Base-by-base conservation (phyloP, 192 early-diverging fungal genomes). In the Coemansia sp. region DNA sequence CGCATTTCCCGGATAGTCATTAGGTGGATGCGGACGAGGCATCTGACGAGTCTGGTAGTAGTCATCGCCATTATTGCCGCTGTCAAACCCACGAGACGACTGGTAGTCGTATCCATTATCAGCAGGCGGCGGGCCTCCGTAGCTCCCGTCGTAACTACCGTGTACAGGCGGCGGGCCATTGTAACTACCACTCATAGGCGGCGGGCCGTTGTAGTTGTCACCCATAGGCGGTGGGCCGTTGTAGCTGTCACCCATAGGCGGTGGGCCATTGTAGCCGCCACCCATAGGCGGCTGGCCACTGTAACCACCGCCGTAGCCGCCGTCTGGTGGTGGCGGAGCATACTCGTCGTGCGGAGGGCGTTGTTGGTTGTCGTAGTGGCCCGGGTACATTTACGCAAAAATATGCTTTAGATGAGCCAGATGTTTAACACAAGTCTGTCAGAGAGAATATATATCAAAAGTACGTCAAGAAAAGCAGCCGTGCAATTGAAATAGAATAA, bases 371-470 rank as follows among this genome's bases (percentile, higher is more conserved):
- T 73, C 43, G 43, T 68, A 59, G 38, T 73, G 56, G 25, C 79
- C 72, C 4, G 73, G 70, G 39, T 61, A 73, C 79, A 82, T 82
- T 69, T 23, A 10, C 24, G 37, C 41, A 43, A 29, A 19, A 55
- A 6, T 48, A 8, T 43, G 41, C 41, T 43, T 43, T 21, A 12
- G 41, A 38, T 43, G 41, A 43, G 41, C 12, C 41, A 43, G 41
- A 43, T 43, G 41, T 15, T 43, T 3, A 15, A 15, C 41, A 43
- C 10, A 10, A 15, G 41, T 43, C 15, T 15, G 15, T 15, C 10
- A 43, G 4, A 15, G 12, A 15, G 4, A 43, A 15, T 41, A 43
- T 43, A 11, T 15, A 15, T 43, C 15, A 43, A 11, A 43, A 11
- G 41, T 15, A 43, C 41, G 12, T 10, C 10, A 47, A 25, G 17